Evolutionary conservation across 2,329 filamentous ascomycete genomes (phyloP).

Genomic region (Blastomyces gilchristii): DNA sequence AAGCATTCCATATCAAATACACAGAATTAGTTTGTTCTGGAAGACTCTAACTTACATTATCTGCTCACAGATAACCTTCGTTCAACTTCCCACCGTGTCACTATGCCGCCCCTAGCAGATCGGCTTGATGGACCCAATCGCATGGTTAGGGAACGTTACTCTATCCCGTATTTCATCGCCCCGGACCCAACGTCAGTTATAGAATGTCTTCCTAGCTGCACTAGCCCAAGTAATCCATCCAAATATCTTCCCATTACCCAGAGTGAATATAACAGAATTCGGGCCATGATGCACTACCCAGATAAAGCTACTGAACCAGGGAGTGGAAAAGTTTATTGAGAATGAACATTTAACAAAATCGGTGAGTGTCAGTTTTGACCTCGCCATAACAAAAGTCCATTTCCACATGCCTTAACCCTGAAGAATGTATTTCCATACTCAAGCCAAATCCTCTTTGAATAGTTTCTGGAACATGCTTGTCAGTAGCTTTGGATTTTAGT

Average conservation of each 20-base stretch:
- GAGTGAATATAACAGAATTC: constrained; percentile 29
- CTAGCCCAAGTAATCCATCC: constrained; percentile 33
- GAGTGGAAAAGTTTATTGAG: constrained; percentile 6
- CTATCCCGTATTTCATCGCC: constrained; percentile 50
- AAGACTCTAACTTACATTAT: constrained; percentile 8
- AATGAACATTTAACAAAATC: neutral
- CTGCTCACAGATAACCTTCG: constrained; percentile 36
- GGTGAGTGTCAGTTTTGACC: neutral
- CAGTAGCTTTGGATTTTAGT: neutral
- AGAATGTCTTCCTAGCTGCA: constrained; percentile 43
- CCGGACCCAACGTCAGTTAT: constrained; percentile 43
- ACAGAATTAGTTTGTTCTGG: neutral
- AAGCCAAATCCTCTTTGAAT: neutral
- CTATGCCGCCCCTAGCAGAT: constrained; percentile 34
- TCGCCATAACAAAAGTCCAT: neutral
- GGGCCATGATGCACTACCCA: constrained; percentile 15
- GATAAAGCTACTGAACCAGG: constrained; percentile 8
- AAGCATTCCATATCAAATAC: neutral
- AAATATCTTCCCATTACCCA: constrained; percentile 44
- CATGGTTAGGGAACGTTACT: constrained; percentile 45
- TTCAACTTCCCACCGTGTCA: constrained; percentile 47
- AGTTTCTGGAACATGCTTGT: neutral
- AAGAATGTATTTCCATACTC: neutral
- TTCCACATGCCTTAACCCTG: too few species aligned
- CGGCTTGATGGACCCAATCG: constrained; percentile 30